Base-by-base conservation (phyloP, 257 asterid species). In the Avicennia marina region DNA sequence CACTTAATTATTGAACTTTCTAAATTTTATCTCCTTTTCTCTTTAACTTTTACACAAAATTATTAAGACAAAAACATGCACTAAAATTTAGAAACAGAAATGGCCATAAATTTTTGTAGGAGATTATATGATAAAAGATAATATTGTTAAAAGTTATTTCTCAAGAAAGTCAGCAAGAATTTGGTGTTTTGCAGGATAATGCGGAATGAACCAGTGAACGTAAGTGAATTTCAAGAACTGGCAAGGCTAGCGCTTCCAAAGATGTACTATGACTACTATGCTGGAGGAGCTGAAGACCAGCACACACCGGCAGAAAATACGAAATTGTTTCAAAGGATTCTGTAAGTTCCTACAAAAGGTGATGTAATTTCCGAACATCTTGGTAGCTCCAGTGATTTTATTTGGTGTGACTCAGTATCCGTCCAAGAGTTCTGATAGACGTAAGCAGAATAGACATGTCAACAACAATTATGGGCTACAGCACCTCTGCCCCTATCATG, bases 261-360 rank as follows among this genome's bases (percentile, higher is more conserved):
- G 75, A 77, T 77, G 87, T 75, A 63, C 62, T 81, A 75, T 46
- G 94, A 81, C 71, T 81, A 21, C 49, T 74, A 60, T 20, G 65
- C 78, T 25, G 87, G 83, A 18, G 94, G 85, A 60, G 83, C 94
- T 27, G 94, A 84, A 73, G 90, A 81, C 21, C 75, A 81, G 56
- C 70, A 72, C 34, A 84, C 94, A n/a, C 78, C 79, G 0, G 52
- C 70, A 65, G 80, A 81, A 56, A 84, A 84, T 16, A 58, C 62
- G 13, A 69, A 75, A 70, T 82, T 89, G 18, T 84, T 78, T 78
- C 61, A 33, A n/a, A 68, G 80, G 50, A 84, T 81, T 31, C 60
- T 19, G 89, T 69, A 73, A 52, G 72, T 47, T 55, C 47, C n/a
- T 5, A 16, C 4, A 53, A 22, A 24, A 51, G 9, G 56, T 45